Conservation (phyloP, 2,329 filamentous ascomycete species). For the Triangularia verruculosa region DNA sequence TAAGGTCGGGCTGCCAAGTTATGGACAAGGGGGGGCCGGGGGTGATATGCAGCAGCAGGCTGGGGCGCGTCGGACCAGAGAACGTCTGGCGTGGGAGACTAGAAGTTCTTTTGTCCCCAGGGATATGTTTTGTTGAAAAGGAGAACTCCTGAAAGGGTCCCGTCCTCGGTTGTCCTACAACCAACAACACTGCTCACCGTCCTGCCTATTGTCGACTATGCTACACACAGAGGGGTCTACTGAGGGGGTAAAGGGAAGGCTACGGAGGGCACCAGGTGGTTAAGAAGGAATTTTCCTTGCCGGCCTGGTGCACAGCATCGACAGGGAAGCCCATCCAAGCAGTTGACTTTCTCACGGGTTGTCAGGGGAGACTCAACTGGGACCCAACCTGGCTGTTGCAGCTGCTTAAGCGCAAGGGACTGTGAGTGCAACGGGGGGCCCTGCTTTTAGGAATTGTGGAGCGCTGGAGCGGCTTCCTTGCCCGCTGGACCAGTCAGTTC, state of each 20-base stretch:
- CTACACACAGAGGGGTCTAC: slow-evolving; percentile 4
- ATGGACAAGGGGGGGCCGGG: background rate
- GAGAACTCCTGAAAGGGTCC: background rate
- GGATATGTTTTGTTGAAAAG: background rate
- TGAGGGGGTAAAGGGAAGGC: slow-evolving; percentile 3
- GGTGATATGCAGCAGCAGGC: background rate
- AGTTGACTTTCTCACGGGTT: slow-evolving; percentile 27
- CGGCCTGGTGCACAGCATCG: slow-evolving; percentile 19
- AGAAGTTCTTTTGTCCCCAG: background rate
- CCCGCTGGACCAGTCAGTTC: slow-evolving; percentile 6
- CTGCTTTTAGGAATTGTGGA: slow-evolving; percentile 19
- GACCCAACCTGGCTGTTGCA: slow-evolving; percentile 21
- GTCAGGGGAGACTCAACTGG: slow-evolving; percentile 29
- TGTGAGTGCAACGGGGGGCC: slow-evolving; percentile 18
- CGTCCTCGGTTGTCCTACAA: background rate
- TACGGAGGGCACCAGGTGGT: slow-evolving; percentile 15
- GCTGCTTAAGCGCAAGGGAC: slow-evolving; percentile 20
- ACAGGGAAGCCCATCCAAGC: slow-evolving; percentile 29
- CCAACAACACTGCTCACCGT: slow-evolving; percentile 16
- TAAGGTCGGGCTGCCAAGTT: background rate
- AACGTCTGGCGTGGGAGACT: background rate
- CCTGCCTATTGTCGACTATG: background rate
- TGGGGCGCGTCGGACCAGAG: background rate
- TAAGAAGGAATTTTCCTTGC: slow-evolving; percentile 29
- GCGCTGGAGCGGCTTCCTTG: slow-evolving; percentile 24